Evolutionary conservation across 78 protist species (phyloP).

Genomic region (Pigoraptor vietnamica): DNA sequence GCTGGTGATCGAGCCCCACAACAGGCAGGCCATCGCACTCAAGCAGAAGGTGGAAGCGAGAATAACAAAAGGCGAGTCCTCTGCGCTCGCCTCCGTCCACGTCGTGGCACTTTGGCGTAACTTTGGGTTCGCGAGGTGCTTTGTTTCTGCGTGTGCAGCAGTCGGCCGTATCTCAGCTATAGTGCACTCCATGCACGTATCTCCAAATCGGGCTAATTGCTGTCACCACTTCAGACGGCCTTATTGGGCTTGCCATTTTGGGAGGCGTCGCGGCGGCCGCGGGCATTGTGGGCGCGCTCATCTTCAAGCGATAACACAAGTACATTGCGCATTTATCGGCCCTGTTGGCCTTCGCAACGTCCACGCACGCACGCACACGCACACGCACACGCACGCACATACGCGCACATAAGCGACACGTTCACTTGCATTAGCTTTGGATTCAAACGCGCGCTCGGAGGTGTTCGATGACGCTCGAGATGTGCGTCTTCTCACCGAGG

Average conservation of each 20-base stretch:
- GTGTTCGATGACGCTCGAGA: background rate
- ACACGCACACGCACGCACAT: background rate
- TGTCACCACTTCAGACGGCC: background rate
- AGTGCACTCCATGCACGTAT: no score
- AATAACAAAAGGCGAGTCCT: background rate
- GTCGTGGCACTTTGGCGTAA: no score
- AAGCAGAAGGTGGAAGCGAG: background rate
- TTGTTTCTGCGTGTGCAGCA: background rate
- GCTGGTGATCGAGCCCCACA: background rate
- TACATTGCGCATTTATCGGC: no score
- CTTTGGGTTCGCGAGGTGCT: no score
- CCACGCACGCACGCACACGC: background rate
- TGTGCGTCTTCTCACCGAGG: background rate
- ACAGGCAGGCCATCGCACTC: background rate
- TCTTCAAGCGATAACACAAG: background rate
- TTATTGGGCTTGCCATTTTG: background rate
- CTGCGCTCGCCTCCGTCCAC: no score
- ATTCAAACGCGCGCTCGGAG: background rate
- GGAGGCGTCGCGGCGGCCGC: background rate
- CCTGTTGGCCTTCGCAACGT: background rate
- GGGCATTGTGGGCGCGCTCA: background rate
- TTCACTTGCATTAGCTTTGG: background rate
- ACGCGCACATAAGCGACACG: background rate
- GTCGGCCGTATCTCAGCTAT: background rate
- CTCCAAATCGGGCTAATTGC: no score